These are phyloP conservation scores for Mortierella antarctica DNA, from an alignment of 192 early-diverging fungal species.

Conservation along the genomic window DNA sequence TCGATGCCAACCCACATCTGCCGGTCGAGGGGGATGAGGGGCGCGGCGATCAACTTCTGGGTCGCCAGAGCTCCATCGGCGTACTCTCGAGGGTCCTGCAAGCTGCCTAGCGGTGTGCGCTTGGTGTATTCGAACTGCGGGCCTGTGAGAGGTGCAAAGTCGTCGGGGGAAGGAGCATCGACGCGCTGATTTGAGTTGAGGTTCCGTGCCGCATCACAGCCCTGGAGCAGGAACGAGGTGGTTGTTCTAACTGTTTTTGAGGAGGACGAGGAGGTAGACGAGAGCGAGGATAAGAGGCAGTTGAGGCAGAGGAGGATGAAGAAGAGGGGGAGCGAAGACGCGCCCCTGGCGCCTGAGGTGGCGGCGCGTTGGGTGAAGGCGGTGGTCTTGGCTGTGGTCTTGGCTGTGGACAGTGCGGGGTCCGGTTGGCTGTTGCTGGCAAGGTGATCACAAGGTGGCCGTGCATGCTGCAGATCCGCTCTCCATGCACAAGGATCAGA, in stretches of 20 bases:
- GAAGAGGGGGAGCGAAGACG: slow-evolving; percentile 13
- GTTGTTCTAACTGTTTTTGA: neutral
- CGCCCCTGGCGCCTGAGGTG: no score
- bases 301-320: slow-evolving; percentile 32
- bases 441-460: neutral
- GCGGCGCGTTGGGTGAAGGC: no score
- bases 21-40: slow-evolving; percentile 30
- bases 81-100: slow-evolving; percentile 20
- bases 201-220: slow-evolving; percentile 11
- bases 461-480: no score
- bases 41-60: slow-evolving; percentile 33
- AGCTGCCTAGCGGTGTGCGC: slow-evolving; percentile 30
- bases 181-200: slow-evolving; percentile 27
- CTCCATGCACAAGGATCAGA: no score
- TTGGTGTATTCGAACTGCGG: slow-evolving; percentile 25
- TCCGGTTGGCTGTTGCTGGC: neutral
- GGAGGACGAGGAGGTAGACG: neutral
- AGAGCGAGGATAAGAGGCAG: slow-evolving; percentile 22
- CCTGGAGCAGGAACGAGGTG: slow-evolving; percentile 7
- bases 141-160: slow-evolving; percentile 16
- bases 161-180: slow-evolving; percentile 33
- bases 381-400: no score
- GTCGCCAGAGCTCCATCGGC: slow-evolving; percentile 38
- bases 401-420: neutral
- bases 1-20: slow-evolving; percentile 38